Evolutionary conservation across 2,329 filamentous ascomycete species (phyloP).

Genomic region (Penicillium sumatraense): DNA sequence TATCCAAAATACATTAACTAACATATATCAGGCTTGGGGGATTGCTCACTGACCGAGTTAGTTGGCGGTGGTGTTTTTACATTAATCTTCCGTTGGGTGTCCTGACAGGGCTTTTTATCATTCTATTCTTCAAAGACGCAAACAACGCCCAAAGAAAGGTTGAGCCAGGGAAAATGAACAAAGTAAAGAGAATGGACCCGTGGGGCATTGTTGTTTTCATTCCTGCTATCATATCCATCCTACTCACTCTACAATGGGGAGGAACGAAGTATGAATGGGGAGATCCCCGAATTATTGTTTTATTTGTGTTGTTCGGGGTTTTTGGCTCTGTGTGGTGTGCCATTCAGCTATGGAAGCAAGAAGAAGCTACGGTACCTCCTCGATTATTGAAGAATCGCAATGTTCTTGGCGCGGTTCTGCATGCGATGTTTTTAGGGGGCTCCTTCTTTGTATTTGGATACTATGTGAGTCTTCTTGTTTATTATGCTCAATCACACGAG

Average conservation of each 20-base stretch:
- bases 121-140: conserved; percentile 35
- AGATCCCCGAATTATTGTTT: conserved; percentile 49
- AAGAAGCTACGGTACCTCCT: conserved; percentile 52
- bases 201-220: conserved; percentile 52
- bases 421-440: conserved; percentile 49
- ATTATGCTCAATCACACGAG: not conserved
- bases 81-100: conserved; percentile 45
- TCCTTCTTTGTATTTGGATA: conserved; percentile 52
- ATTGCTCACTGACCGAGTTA: conserved; percentile 45
- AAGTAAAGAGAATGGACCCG: conserved; percentile 43
- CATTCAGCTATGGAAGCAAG: conserved; percentile 45
- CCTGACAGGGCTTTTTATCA: conserved; percentile 36
- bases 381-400: conserved; percentile 50
- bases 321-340: conserved; percentile 48
- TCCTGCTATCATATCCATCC: conserved; percentile 50
- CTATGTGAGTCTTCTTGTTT: conserved; percentile 39
- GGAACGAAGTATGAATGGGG: conserved; percentile 52
- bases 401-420: conserved; percentile 47
- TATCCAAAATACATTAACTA: not conserved
- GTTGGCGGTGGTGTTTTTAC: conserved; percentile 52
- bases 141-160: conserved; percentile 24
- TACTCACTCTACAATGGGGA: conserved; percentile 55
- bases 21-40: conserved; percentile 43
- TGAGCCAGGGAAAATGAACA: conserved; percentile 22
- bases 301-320: conserved; percentile 56